A percentile compares a stretch with the other conserved stretches of the same genome.
These are phyloP conservation scores for Daldinia decipiens DNA, from an alignment of 495 filamentous ascomycete species.

Conservation along the genomic window DNA sequence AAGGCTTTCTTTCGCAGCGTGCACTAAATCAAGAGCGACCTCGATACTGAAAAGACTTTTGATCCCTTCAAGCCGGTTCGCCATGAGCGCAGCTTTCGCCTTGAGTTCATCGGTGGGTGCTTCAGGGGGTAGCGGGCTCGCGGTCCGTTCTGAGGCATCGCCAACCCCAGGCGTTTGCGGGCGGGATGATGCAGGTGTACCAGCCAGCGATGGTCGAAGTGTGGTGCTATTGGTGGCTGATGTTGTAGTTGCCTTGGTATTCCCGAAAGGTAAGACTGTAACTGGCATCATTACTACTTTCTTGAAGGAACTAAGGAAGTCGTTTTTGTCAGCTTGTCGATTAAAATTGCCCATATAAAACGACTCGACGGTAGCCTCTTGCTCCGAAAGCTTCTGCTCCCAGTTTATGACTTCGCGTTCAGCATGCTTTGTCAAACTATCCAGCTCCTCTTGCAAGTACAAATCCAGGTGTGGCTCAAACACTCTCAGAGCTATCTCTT, in stretches of 20 bases:
- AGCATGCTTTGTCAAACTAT: slow-evolving; percentile 79
- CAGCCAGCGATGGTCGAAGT: slow-evolving; percentile 33
- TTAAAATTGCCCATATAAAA: slow-evolving; percentile 96
- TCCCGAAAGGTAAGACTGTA: slow-evolving; percentile 77
- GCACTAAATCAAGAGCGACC: slow-evolving; percentile 87
- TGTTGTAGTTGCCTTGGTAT: slow-evolving; percentile 54
- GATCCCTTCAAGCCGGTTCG: slow-evolving; percentile 90
- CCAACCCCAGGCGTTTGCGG: slow-evolving; percentile 56
- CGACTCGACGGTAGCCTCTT: slow-evolving; percentile 89
- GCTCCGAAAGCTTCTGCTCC: slow-evolving; percentile 90
- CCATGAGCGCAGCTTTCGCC: slow-evolving; percentile 97
- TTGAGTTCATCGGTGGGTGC: slow-evolving; percentile 90
- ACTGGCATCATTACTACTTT: slow-evolving; percentile 99
- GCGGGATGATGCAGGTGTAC: slow-evolving; percentile 55
- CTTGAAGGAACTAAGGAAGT: slow-evolving; percentile 96
- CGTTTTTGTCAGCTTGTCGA: slow-evolving; percentile 92
- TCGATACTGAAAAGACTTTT: slow-evolving; percentile 95
- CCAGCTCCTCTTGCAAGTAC: slow-evolving; percentile 92
- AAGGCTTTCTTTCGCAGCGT: slow-evolving; percentile 87
- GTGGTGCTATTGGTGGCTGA: slow-evolving; percentile 43
- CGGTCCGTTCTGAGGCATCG: slow-evolving; percentile 45
- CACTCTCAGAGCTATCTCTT: slow-evolving; percentile 70
- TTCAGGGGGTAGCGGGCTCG: slow-evolving; percentile 65
- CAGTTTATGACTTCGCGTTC: slow-evolving; percentile 81
- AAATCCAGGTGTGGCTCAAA: slow-evolving; percentile 94